Evolutionary conservation across 1,284 basidiomycete genomes (phyloP).

Genomic region (Trametes polyzona): DNA sequence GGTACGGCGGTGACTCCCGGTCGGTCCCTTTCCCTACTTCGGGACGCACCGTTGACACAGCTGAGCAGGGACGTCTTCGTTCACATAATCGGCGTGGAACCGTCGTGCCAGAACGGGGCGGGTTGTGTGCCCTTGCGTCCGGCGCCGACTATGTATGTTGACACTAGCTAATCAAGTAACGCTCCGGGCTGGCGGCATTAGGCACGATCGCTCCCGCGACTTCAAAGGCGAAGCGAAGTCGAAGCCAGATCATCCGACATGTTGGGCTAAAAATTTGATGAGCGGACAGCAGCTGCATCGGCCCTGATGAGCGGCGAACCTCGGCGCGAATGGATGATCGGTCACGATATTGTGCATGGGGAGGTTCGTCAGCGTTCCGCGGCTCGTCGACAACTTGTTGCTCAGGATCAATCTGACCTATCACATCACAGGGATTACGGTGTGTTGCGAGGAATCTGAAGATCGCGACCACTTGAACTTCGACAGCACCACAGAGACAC

Average conservation of each 20-base stretch:
- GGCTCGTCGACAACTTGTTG: background rate
- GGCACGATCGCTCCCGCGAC: background rate
- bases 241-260: background rate
- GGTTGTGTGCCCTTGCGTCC: background rate
- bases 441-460: background rate
- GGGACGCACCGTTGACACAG: background rate
- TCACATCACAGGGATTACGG: constrained; percentile 19
- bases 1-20: background rate
- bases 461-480: constrained; percentile 4
- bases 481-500: constrained; percentile 5
- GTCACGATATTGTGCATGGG: constrained; percentile 10
- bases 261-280: background rate
- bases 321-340: background rate
- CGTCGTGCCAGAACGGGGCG: background rate
- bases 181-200: background rate
- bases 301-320: background rate
- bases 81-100: background rate
- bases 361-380: constrained; percentile 8
- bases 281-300: background rate
- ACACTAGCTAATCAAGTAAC: background rate
- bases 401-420: constrained; percentile 7
- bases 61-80: background rate
- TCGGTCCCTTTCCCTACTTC: background rate
- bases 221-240: no score
- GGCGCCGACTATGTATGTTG: background rate